A percentile compares a stretch with the other conserved stretches of the same genome.
phyloP scores from a whole-genome alignment of 164 flowering plant genomes.

The Vitis rupestris region DNA sequence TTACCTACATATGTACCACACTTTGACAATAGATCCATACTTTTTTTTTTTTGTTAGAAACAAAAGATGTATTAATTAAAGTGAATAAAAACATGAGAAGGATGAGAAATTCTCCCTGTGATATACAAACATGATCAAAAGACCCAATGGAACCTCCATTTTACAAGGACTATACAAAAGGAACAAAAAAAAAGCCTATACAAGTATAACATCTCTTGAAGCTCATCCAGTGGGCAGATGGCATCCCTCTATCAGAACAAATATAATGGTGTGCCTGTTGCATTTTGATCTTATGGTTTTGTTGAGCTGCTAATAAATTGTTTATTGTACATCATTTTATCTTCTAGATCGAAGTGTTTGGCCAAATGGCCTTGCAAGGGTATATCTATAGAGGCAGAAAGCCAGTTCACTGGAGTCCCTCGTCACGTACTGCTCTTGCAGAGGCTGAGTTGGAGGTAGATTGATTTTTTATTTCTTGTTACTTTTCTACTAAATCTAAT shows the following conservation, averaged over 20 bases:
- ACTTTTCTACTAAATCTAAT: background rate
- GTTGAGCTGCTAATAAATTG: constrained; percentile 9
- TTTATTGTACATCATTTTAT: constrained; percentile 12
- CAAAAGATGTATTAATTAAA: no score
- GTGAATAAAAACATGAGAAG: no score
- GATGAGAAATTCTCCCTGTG: no score
- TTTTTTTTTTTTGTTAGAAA: no score
- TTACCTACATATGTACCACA: background rate
- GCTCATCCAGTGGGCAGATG: no score
- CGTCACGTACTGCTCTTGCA: constrained; percentile 96
- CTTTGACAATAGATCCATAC: background rate
- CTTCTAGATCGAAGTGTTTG: constrained; percentile 87
- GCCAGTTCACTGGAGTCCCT: constrained; percentile 99
- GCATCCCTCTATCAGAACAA: background rate
- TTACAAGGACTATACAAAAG: no score
- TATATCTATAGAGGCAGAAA: constrained; percentile 89
- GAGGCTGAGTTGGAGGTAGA: constrained; percentile 98
- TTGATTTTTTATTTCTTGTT: background rate
- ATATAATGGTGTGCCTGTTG: background rate
- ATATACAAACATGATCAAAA: no score
- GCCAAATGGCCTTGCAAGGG: constrained; percentile 83
- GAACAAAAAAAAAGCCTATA: no score
- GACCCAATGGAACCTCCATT: background rate
- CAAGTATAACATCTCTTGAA: no score
- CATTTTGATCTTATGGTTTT: background rate